Evolutionary conservation across 352 stramenopile species (phyloP).

Genomic region (Phytophthora cryptogea): DNA sequence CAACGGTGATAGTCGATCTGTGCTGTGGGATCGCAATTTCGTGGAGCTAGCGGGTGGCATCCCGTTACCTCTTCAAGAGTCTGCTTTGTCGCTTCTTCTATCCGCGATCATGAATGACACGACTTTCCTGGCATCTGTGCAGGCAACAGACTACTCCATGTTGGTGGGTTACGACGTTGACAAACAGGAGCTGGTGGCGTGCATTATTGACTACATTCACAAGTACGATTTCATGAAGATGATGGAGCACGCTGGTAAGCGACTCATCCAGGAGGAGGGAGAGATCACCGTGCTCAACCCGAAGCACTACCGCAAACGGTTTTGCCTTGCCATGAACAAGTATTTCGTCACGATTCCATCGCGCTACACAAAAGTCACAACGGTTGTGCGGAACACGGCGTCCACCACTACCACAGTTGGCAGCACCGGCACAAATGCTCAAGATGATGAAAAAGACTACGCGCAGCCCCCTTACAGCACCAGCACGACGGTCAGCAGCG

Average conservation of each 20-base stretch:
- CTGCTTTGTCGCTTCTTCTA: slow-evolving; percentile 76
- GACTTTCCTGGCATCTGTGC: slow-evolving; percentile 79
- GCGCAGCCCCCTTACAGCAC: slow-evolving; percentile 33
- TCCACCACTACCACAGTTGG: slow-evolving; percentile 28
- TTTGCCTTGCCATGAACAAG: slow-evolving; percentile 88
- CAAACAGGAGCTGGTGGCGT: slow-evolving; percentile 86
- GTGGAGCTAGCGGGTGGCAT: slow-evolving; percentile 85
- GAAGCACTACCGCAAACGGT: slow-evolving; percentile 87
- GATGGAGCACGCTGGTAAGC: slow-evolving; percentile 88
- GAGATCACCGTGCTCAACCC: slow-evolving; percentile 90
- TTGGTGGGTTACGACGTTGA: slow-evolving; percentile 87
- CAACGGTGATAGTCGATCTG: slow-evolving; percentile 39
- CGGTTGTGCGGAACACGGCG: slow-evolving; percentile 49
- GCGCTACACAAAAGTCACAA: slow-evolving; percentile 85
- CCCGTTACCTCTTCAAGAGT: slow-evolving; percentile 82
- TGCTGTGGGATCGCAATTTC: slow-evolving; percentile 89
- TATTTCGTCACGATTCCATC: slow-evolving; percentile 90
- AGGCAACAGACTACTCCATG: slow-evolving; percentile 90
- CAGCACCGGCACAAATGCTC: slow-evolving; percentile 23
- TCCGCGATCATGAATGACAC: slow-evolving; percentile 89
- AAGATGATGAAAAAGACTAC: slow-evolving; percentile 43
- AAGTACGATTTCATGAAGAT: slow-evolving; percentile 93
- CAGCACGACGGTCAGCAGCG: slow-evolving; percentile 35
- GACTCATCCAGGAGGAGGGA: slow-evolving; percentile 88
- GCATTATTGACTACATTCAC: slow-evolving; percentile 91